Evolutionary conservation across 2,329 filamentous ascomycete genomes (phyloP).

Genomic region (Fusarium brevicatenulatum): DNA sequence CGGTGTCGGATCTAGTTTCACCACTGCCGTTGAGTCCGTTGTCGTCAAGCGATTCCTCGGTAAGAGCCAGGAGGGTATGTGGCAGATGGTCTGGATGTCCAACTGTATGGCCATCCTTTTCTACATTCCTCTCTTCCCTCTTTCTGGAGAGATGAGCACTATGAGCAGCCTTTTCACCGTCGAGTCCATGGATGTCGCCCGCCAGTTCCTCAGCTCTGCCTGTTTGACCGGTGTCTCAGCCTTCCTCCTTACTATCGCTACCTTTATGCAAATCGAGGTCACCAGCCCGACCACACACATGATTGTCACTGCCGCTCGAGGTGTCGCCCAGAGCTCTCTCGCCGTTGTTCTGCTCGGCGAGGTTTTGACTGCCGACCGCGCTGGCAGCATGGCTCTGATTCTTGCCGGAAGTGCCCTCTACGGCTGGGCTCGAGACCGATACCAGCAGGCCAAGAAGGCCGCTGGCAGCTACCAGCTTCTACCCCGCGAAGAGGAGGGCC

Average conservation of each 20-base stretch:
- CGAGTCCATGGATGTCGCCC: conserved; percentile 28
- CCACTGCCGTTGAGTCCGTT: conserved; percentile 42
- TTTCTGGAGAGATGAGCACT: conserved; percentile 39
- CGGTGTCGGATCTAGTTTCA: conserved; percentile 42
- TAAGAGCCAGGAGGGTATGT: conserved; percentile 43
- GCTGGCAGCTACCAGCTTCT: conserved; percentile 41
- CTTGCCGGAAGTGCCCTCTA: conserved; percentile 41
- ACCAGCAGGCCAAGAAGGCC: conserved; percentile 40
- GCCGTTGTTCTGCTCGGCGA: conserved; percentile 42
- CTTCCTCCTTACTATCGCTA: conserved; percentile 43
- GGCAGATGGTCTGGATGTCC: conserved; percentile 46
- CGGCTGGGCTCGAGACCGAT: conserved; percentile 42
- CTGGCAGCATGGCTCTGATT: conserved; percentile 42
- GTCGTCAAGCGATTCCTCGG: conserved; percentile 43
- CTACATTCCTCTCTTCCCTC: conserved; percentile 41
- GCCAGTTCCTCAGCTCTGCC: conserved; percentile 39
- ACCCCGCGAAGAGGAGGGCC: conserved; percentile 33
- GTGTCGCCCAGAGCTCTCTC: conserved; percentile 42
- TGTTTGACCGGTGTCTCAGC: conserved; percentile 40
- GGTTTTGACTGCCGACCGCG: conserved; percentile 40
- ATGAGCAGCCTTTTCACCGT: conserved; percentile 32
- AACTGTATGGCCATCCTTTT: conserved; percentile 43
- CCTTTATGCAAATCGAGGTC: conserved; percentile 44
- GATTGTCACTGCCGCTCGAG: conserved; percentile 43
- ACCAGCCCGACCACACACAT: conserved; percentile 44